A percentile compares a stretch with the other conserved stretches of the same genome.
Conservation (phyloP, 371 early-diverging fungal species). For the Coemansia sp. region DNA sequence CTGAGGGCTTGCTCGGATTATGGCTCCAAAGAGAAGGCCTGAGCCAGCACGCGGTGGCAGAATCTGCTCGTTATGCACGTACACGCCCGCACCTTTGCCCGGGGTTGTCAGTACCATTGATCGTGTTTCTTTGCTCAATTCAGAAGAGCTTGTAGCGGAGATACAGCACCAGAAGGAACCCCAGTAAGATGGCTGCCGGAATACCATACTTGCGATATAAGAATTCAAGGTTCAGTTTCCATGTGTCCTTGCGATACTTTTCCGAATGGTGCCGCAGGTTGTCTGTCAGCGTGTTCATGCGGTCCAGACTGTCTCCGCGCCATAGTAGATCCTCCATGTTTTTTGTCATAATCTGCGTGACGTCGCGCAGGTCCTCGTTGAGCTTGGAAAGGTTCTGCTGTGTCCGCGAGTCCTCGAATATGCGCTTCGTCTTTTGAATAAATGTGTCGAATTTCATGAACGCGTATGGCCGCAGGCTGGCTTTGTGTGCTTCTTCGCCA, state of each 20-base stretch:
- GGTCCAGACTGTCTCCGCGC: constrained; percentile 85
- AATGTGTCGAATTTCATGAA: constrained; percentile 96
- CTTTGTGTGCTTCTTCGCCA: constrained; percentile 80
- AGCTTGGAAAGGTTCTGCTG: constrained; percentile 87
- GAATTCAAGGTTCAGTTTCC: constrained; percentile 80
- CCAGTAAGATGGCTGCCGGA: constrained; percentile 70
- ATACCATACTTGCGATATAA: constrained; percentile 94
- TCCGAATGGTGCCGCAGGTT: constrained; percentile 63
- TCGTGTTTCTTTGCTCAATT: neutral
- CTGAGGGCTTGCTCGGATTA: neutral
- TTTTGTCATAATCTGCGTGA: constrained; percentile 95
- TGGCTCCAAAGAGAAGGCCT: neutral
- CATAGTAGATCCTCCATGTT: constrained; percentile 96
- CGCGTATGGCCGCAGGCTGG: constrained; percentile 91
- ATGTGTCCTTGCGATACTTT: constrained; percentile 76
- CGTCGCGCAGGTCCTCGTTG: constrained; percentile 94
- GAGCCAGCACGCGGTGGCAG: neutral
- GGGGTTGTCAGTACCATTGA: neutral
- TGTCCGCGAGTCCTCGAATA: constrained; percentile 93
- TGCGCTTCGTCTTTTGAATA: constrained; percentile 93
- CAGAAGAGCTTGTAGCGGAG: constrained; percentile 58
- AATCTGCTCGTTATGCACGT: neutral
- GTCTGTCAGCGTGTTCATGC: constrained; percentile 69
- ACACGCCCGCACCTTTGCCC: neutral
- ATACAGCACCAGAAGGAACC: constrained; percentile 78